These are phyloP conservation scores for Trichosanthes truncata DNA, from an alignment of 306 rosid species.

Conservation along the genomic window DNA sequence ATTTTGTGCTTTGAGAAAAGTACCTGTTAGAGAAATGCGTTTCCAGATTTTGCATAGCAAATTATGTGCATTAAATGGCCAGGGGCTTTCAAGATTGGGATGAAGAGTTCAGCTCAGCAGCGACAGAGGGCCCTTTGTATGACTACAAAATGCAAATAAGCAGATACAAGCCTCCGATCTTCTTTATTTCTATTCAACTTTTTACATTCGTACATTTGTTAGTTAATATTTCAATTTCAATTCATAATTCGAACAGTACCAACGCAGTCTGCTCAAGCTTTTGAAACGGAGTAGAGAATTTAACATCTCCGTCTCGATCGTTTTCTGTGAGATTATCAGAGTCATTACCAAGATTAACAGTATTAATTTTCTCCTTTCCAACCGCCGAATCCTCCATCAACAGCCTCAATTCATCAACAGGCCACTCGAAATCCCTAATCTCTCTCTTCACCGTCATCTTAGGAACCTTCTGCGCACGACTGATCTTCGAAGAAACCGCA, in stretches of 20 bases:
- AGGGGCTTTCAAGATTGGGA: background rate
- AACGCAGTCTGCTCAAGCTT: constrained; percentile 9
- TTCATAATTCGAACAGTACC: constrained; percentile 3
- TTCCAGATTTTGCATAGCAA: background rate
- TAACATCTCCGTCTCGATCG: background rate
- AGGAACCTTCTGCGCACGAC: constrained; percentile 1
- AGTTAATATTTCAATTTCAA: background rate
- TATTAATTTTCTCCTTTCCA: background rate
- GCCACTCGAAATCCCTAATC: constrained; percentile 24
- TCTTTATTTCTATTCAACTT: background rate
- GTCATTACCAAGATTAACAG: constrained; percentile 11
- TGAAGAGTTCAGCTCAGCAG: background rate
- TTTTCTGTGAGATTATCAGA: constrained; percentile 1
- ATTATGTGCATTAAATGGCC: background rate
- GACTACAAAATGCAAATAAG: background rate
- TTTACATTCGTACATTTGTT: background rate
- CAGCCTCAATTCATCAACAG: constrained; percentile 19
- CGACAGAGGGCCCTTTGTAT: background rate
- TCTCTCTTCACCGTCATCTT: constrained; percentile 4
- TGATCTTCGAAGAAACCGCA: constrained; percentile 11
- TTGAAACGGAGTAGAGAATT: constrained; percentile 15
- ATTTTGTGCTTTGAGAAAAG: background rate
- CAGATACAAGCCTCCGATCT: background rate
- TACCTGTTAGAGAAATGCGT: background rate
- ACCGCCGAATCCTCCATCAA: background rate